Percentiles rank a stretch among this genome's conserved stretches.
These are phyloP conservation scores for Populus davidiana DNA, from an alignment of 345 rosid genomes.

Conservation along the genomic window DNA sequence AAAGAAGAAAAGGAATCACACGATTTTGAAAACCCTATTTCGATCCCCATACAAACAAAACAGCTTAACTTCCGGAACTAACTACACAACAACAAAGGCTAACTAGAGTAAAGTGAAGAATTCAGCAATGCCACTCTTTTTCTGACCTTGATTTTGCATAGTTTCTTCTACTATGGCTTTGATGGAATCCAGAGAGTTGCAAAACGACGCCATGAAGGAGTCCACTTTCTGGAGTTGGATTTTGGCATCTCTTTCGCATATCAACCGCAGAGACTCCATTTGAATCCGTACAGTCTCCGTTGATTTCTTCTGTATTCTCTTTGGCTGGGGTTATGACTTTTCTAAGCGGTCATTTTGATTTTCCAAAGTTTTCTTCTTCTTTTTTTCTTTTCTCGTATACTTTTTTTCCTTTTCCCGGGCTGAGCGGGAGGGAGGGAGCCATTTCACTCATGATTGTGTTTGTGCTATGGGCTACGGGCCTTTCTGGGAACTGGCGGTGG, in stretches of 20 bases:
- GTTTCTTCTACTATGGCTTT: constrained; percentile 47
- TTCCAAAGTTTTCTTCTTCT: too few species aligned
- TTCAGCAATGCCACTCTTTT: neutral
- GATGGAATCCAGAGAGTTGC: constrained; percentile 40
- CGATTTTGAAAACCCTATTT: neutral
- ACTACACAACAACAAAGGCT: neutral
- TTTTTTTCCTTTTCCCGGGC: too few species aligned
- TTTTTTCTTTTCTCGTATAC: too few species aligned
- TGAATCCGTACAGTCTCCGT: constrained; percentile 32
- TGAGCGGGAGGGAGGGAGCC: too few species aligned
- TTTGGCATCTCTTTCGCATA: constrained; percentile 41
- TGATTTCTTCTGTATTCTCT: constrained; percentile 21
- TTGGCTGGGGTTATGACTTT: neutral
- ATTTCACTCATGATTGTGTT: too few species aligned
- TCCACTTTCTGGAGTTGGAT: constrained; percentile 43
- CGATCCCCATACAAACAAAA: constrained; percentile 2
- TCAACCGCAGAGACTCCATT: constrained; percentile 56
- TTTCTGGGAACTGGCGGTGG: too few species aligned
- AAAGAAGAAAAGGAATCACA: neutral
- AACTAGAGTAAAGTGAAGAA: neutral
- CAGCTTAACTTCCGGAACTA: constrained; percentile 16
- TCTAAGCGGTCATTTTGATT: too few species aligned
- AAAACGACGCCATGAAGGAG: constrained; percentile 46
- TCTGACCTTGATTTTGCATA: constrained; percentile 51
- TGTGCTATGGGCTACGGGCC: too few species aligned